phyloP scores from a whole-genome alignment of 139 green algal species.

The Trebouxia sp. region DNA sequence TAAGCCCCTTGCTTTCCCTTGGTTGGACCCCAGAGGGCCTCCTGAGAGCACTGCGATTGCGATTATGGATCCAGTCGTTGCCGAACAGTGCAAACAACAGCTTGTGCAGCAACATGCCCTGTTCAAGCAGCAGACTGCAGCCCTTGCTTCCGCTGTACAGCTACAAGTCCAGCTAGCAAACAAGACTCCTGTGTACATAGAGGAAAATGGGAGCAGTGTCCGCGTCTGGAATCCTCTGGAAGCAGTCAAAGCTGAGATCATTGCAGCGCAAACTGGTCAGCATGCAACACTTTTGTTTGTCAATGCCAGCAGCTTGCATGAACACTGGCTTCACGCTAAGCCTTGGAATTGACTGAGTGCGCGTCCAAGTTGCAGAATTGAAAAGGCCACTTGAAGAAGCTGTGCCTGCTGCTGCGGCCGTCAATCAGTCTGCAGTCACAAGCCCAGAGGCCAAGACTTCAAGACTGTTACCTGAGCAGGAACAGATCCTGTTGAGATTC shows the following conservation, averaged over 20 bases:
- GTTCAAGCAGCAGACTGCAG: slow-evolving; percentile 21
- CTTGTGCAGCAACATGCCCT: slow-evolving; percentile 3
- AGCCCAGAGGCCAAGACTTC: slow-evolving; percentile 5
- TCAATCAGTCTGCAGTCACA: background rate
- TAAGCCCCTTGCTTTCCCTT: slow-evolving; percentile 10
- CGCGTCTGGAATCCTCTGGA: slow-evolving; percentile 25
- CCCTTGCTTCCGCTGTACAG: background rate
- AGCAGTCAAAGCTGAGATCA: background rate
- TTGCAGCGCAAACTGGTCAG: background rate
- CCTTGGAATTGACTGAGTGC: too few species aligned
- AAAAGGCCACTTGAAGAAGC: too few species aligned
- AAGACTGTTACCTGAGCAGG: slow-evolving; percentile 10
- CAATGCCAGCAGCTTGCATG: too few species aligned
- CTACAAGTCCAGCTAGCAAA: slow-evolving; percentile 11
- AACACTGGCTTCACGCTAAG: background rate
- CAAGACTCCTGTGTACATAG: background rate
- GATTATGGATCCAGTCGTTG: background rate
- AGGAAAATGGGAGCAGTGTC: background rate
- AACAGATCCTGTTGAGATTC: slow-evolving; percentile 10
- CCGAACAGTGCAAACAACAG: slow-evolving; percentile 9
- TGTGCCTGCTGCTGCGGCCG: background rate
- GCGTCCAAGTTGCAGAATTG: too few species aligned
- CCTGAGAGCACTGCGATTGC: background rate
- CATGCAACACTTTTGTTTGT: background rate
- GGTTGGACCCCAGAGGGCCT: background rate